phyloP scores from a whole-genome alignment of 257 asterid species.

The Salvia miltiorrhiza region DNA sequence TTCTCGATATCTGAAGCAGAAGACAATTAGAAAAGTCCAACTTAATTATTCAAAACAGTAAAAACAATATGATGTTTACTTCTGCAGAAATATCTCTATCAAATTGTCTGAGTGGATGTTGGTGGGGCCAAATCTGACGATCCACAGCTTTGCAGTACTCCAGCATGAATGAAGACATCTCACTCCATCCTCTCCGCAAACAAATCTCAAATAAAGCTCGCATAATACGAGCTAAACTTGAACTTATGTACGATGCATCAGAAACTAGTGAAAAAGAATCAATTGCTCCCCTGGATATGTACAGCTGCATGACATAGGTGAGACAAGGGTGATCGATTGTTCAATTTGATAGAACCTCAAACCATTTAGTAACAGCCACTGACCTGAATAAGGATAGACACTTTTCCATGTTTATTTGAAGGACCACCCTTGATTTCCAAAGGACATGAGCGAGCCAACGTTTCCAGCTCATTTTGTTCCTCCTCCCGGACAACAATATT shows the following conservation, averaged over 20 bases:
- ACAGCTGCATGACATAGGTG: slow-evolving; percentile 58
- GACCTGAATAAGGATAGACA: slow-evolving; percentile 95
- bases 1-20: slow-evolving; percentile 71
- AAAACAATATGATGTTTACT: slow-evolving; percentile 34
- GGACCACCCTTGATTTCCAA: slow-evolving; percentile 95
- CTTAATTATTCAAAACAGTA: slow-evolving; percentile 9
- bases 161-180: slow-evolving; percentile 81
- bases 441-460: slow-evolving; percentile 73
- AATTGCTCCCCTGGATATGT: slow-evolving; percentile 80
- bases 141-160: slow-evolving; percentile 98
- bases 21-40: neutral
- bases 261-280: slow-evolving; percentile 87
- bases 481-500: slow-evolving; percentile 92
- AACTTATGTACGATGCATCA: slow-evolving; percentile 88
- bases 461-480: slow-evolving; percentile 91
- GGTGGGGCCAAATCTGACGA: slow-evolving; percentile 98
- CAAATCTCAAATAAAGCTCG: slow-evolving; percentile 96
- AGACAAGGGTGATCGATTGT: slow-evolving; percentile 18
- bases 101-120: slow-evolving; percentile 93
- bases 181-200: slow-evolving; percentile 95
- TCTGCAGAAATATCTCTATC: slow-evolving; percentile 80
- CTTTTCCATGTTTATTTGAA: slow-evolving; percentile 88
- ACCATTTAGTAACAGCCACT: slow-evolving; percentile 22
- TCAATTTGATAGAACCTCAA: slow-evolving; percentile 16
- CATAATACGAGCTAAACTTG: slow-evolving; percentile 96